phyloP scores from a whole-genome alignment of 768 basidiomycete genomes.

The Kondoa malvinella region DNA sequence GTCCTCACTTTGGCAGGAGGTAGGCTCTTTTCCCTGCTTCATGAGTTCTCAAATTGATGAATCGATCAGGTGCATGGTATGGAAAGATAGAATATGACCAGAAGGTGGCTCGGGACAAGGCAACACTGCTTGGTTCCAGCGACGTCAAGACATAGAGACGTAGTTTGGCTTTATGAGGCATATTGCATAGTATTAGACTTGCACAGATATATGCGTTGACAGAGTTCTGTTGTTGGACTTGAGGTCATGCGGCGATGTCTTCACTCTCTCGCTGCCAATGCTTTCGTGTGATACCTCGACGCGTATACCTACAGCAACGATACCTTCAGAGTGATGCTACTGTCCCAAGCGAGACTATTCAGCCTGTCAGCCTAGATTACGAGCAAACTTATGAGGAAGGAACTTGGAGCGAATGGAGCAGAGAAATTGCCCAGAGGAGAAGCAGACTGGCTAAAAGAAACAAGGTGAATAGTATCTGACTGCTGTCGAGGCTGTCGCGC shows the following conservation, averaged over 20 bases:
- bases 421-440: background rate
- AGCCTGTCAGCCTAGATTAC: background rate
- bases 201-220: no score
- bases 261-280: no score
- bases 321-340: no score
- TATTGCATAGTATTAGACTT: no score
- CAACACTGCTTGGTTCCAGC: constrained; percentile 11
- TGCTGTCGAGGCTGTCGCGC: background rate
- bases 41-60: no score
- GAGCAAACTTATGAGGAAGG: background rate
- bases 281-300: background rate
- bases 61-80: constrained; percentile 15
- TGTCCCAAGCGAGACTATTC: no score
- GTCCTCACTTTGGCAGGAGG: constrained; percentile 56
- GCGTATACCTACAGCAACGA: background rate
- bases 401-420: background rate
- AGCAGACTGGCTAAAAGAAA: background rate
- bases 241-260: no score
- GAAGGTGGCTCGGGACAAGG: constrained; percentile 10
- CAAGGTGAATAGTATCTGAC: background rate
- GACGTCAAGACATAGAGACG: constrained; percentile 9
- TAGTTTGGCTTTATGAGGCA: no score
- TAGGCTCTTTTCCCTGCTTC: no score
- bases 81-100: constrained; percentile 18
- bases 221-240: no score